These are phyloP conservation scores for Thermothelomyces thermophilus DNA, from an alignment of 2,329 filamentous ascomycete genomes.

Conservation along the genomic window DNA sequence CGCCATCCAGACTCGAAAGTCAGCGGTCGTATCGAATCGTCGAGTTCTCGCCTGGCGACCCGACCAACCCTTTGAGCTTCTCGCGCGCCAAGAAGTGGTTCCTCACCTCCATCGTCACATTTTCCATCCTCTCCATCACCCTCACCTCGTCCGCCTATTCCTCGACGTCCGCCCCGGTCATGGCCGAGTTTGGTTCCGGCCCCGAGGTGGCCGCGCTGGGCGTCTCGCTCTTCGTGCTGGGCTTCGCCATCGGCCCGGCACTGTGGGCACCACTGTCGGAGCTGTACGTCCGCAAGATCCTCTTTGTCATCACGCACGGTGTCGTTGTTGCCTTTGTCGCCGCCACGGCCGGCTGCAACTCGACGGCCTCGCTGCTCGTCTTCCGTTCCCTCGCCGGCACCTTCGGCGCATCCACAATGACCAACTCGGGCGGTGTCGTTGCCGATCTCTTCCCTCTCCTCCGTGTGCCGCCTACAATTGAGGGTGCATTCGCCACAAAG, in stretches of 20 bases:
- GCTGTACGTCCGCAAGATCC: constrained; percentile 52
- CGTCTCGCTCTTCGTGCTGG: constrained; percentile 54
- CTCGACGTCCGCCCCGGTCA: not conserved
- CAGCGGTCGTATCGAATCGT: not conserved
- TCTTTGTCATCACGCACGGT: constrained; percentile 40
- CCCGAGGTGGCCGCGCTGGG: constrained; percentile 36
- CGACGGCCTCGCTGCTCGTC: constrained; percentile 43
- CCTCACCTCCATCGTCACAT: not conserved
- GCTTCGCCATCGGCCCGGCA: constrained; percentile 50
- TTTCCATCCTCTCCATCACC: not conserved
- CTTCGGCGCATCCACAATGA: constrained; percentile 56
- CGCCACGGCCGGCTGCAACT: not conserved
- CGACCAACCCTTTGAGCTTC: not conserved
- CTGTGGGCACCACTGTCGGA: constrained; percentile 53
- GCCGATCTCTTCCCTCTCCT: constrained; percentile 58
- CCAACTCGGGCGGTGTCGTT: constrained; percentile 56
- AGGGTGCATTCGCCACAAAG: too few relatives aligned
- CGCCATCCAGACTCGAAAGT: too few relatives aligned
- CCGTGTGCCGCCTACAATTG: too few relatives aligned
- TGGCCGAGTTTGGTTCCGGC: constrained; percentile 2
- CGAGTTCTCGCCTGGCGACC: not conserved
- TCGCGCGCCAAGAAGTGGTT: not conserved
- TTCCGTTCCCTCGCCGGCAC: constrained; percentile 58
- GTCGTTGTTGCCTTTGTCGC: not conserved
- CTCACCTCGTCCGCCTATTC: constrained; percentile 4